These are phyloP conservation scores for Fusarium sp. DNA, from an alignment of 2,329 filamentous ascomycete species.

Conservation along the genomic window DNA sequence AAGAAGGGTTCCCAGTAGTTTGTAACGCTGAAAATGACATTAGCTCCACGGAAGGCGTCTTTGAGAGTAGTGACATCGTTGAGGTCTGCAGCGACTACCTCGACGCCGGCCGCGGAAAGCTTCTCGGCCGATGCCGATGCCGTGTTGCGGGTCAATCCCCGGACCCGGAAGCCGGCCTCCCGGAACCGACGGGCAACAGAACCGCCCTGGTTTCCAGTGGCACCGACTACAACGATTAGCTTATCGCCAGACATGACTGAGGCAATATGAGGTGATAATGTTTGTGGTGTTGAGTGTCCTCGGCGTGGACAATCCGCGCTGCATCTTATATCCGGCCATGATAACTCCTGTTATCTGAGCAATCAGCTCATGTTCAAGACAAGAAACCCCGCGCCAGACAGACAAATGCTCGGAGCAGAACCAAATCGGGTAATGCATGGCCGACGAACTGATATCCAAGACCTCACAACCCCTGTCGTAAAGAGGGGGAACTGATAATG, in stretches of 20 bases:
- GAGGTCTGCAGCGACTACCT: constrained; percentile 56
- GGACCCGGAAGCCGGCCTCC: constrained; percentile 53
- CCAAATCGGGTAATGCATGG: not conserved
- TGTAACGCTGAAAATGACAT: constrained; percentile 62
- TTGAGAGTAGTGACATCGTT: constrained; percentile 52
- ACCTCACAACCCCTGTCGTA: not conserved
- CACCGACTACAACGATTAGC: constrained; percentile 56
- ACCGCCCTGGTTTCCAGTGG: constrained; percentile 61
- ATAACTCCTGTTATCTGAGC: not conserved
- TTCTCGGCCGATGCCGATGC: constrained; percentile 51
- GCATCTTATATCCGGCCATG: not conserved
- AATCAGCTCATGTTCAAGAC: not conserved
- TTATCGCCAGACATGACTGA: constrained; percentile 40
- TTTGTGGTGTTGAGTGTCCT: not conserved
- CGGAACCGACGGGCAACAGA: constrained; percentile 59
- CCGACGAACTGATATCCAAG: not conserved
- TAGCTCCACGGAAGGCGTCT: constrained; percentile 54
- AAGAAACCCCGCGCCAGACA: not conserved
- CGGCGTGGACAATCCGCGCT: not conserved
- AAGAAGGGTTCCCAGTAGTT: constrained; percentile 64
- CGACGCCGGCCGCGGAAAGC: constrained; percentile 53
- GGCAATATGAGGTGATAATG: not conserved
- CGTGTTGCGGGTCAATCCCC: constrained; percentile 57
- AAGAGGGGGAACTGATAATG: not conserved
- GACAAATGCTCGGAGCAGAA: not conserved